These are phyloP conservation scores for Neoarthrinium moseri DNA, from an alignment of 2,329 filamentous ascomycete species.

Conservation along the genomic window DNA sequence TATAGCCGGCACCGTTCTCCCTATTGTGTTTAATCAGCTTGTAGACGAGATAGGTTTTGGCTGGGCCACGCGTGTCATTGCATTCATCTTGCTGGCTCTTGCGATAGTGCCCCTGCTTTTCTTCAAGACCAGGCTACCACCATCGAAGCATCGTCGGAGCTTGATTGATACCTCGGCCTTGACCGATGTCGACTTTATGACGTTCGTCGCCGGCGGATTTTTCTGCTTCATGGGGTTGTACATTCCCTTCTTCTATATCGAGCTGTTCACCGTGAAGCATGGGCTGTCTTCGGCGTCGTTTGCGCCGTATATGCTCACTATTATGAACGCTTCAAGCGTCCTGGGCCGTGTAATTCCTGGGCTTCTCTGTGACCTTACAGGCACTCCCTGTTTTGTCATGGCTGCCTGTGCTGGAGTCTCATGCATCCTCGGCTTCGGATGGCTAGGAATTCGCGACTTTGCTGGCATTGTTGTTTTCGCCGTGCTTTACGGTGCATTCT, in stretches of 20 bases:
- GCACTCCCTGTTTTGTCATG: constrained; percentile 37
- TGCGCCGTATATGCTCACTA: constrained; percentile 39
- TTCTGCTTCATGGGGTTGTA: constrained; percentile 45
- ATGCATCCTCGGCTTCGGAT: constrained; percentile 36
- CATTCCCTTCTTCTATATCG: constrained; percentile 47
- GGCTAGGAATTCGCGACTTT: constrained; percentile 34
- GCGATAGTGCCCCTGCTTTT: constrained; percentile 33
- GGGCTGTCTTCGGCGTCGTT: constrained; percentile 32
- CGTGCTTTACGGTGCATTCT: constrained; percentile 44
- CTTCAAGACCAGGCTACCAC: constrained; percentile 33
- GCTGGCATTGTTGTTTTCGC: constrained; percentile 38
- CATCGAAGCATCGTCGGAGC: constrained; percentile 19
- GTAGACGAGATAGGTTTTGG: constrained; percentile 38
- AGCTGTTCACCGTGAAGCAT: constrained; percentile 39
- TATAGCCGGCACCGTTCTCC: constrained; percentile 40
- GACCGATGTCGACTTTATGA: constrained; percentile 35
- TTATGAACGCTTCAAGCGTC: constrained; percentile 45
- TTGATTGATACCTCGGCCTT: constrained; percentile 36
- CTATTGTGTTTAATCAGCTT: constrained; percentile 37
- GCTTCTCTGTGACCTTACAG: constrained; percentile 40
- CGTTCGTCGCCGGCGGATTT: constrained; percentile 34
- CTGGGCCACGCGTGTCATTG: constrained; percentile 44
- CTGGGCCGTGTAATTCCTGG: constrained; percentile 44
- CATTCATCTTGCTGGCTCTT: constrained; percentile 33
- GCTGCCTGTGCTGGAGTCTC: constrained; percentile 28